These are phyloP conservation scores for Chamaecyparis obtusa DNA, from an alignment of 75 land plant genomes.

Conservation along the genomic window DNA sequence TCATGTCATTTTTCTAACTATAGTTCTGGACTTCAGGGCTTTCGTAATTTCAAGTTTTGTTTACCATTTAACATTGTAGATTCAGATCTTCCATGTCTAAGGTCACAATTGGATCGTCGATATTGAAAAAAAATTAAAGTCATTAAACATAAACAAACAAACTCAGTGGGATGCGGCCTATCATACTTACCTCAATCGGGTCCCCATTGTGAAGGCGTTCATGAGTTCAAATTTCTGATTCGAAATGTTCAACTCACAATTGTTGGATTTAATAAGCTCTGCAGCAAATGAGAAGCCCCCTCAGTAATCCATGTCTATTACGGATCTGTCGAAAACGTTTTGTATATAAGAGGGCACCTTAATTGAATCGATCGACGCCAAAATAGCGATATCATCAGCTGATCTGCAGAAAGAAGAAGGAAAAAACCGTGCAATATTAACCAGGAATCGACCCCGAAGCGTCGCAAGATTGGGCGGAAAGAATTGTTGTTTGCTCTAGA, in stretches of 20 bases:
- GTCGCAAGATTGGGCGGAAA: too few relatives aligned
- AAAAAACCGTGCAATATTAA: neutral
- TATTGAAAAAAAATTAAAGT: neutral
- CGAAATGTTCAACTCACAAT: neutral
- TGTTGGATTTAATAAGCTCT: neutral
- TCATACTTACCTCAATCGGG: neutral
- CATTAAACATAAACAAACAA: neutral
- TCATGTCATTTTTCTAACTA: neutral
- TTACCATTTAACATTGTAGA: neutral
- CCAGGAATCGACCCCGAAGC: too few relatives aligned
- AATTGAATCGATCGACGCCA: neutral
- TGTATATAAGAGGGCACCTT: too few relatives aligned
- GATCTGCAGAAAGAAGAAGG: neutral
- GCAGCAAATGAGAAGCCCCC: neutral
- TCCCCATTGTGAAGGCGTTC: conserved; percentile 4
- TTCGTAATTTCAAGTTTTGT: neutral
- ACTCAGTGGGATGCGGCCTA: neutral
- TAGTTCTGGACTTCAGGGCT: neutral
- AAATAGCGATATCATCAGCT: neutral
- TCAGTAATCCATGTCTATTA: neutral
- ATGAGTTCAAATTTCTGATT: neutral
- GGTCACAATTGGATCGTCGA: neutral
- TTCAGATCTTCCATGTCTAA: neutral
- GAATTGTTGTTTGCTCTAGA: too few relatives aligned
- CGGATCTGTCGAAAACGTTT: neutral